Percentiles rank a stretch among this genome's conserved stretches.
phyloP scores from a whole-genome alignment of 2,329 filamentous ascomycete species.

The Exophiala calicioides region DNA sequence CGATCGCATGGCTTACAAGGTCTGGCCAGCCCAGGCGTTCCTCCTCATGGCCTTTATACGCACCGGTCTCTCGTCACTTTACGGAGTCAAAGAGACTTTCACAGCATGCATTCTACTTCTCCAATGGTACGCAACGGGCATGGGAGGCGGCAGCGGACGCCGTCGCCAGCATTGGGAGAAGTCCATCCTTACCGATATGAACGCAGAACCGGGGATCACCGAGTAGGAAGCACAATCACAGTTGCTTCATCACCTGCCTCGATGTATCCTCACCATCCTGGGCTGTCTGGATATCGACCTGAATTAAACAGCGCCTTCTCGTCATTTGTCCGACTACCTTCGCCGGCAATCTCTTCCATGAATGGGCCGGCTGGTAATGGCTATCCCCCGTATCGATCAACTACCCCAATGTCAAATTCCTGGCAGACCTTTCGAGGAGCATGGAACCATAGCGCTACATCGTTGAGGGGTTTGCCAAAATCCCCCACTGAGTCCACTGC shows the following conservation, averaged over 20 bases:
- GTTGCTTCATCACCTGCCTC: slow-evolving; percentile 28
- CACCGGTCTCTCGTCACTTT: slow-evolving; percentile 30
- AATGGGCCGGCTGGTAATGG: slow-evolving; percentile 1
- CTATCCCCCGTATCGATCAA: slow-evolving; percentile 14
- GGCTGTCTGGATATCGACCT: slow-evolving; percentile 20
- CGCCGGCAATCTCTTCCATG: slow-evolving; percentile 21
- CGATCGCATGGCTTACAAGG: slow-evolving; percentile 10
- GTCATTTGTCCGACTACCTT: slow-evolving; percentile 26
- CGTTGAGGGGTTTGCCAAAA: slow-evolving; percentile 19
- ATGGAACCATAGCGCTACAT: slow-evolving; percentile 19
- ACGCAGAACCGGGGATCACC: slow-evolving; percentile 12
- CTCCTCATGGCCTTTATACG: slow-evolving; percentile 21
- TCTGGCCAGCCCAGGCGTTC: slow-evolving; percentile 4
- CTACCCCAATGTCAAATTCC: slow-evolving; percentile 25
- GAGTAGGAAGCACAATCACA: slow-evolving; percentile 24
- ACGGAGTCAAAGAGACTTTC: slow-evolving; percentile 24
- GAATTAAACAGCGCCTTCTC: slow-evolving; percentile 26
- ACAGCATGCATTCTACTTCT: slow-evolving; percentile 26
- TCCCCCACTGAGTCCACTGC: slow-evolving; percentile 29
- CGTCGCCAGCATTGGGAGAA: slow-evolving; percentile 28
- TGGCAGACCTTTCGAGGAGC: slow-evolving; percentile 20
- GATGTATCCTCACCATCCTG: slow-evolving; percentile 10
- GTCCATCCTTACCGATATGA: slow-evolving; percentile 15
- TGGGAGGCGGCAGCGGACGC: slow-evolving; percentile 13
- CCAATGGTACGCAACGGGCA: slow-evolving; percentile 15